Evolutionary conservation across 2,329 filamentous ascomycete genomes (phyloP).

Genomic region (Phaeosphaeriaceae sp.): DNA sequence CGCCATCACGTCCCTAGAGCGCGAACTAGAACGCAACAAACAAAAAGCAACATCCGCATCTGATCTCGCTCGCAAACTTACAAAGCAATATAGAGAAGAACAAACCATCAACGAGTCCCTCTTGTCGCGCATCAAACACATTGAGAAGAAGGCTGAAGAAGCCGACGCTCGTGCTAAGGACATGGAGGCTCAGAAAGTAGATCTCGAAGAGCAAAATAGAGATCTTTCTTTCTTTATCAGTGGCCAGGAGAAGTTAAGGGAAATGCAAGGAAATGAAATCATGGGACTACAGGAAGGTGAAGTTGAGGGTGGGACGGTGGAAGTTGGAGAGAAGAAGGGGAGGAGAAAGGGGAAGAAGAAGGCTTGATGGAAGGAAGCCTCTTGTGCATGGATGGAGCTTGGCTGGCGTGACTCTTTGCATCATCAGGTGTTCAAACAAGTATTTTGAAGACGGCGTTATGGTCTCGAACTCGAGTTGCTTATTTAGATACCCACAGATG

Average conservation of each 20-base stretch:
- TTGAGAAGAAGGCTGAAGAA: constrained; percentile 64
- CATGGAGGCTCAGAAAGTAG: constrained; percentile 63
- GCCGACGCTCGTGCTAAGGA: constrained; percentile 57
- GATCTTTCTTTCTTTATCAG: constrained; percentile 89
- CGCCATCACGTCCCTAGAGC: constrained; percentile 72
- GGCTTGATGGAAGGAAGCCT: constrained; percentile 10
- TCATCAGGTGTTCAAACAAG: no score
- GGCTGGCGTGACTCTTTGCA: no score
- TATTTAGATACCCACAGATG: no score
- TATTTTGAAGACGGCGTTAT: no score
- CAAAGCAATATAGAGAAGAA: constrained; percentile 82
- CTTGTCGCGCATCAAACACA: constrained; percentile 78
- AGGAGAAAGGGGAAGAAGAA: constrained; percentile 39
- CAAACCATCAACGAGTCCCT: constrained; percentile 82
- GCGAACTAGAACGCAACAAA: constrained; percentile 65
- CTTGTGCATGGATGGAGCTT: no score
- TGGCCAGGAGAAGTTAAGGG: constrained; percentile 78
- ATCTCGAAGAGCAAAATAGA: constrained; percentile 83
- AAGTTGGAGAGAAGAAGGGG: constrained; percentile 35
- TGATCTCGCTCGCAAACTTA: constrained; percentile 75
- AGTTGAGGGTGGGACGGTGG: constrained; percentile 51
- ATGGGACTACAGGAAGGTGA: constrained; percentile 69
- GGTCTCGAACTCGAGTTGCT: no score
- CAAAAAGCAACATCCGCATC: constrained; percentile 72
- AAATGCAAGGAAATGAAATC: constrained; percentile 73